Conservation (phyloP, 2,329 filamentous ascomycete genomes). For the Epichloe festucae region DNA sequence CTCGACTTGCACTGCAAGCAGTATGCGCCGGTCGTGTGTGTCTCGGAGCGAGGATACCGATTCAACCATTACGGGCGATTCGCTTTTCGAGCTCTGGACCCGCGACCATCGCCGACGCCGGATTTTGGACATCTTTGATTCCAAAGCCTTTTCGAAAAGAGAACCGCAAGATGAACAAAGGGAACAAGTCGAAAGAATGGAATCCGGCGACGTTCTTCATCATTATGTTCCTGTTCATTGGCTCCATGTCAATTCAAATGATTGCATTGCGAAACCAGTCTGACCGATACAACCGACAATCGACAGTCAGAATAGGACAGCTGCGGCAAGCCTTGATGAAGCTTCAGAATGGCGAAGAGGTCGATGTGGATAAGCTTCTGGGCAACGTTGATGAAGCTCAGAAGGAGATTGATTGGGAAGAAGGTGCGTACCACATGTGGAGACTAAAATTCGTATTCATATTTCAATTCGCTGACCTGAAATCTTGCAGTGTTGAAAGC, state of each 20-base stretch:
- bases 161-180: slow-evolving; percentile 24
- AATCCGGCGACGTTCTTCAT: slow-evolving; percentile 78
- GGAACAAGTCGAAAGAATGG: slow-evolving; percentile 47
- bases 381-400: slow-evolving; percentile 59
- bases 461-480: slow-evolving; percentile 7
- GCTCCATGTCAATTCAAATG: slow-evolving; percentile 91
- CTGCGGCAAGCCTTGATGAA: slow-evolving; percentile 63
- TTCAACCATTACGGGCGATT: neutral
- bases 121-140: slow-evolving; percentile 58
- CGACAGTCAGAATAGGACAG: slow-evolving; percentile 65
- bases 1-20: neutral
- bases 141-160: slow-evolving; percentile 50
- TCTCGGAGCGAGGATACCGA: neutral
- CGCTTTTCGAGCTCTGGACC: slow-evolving; percentile 25
- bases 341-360: slow-evolving; percentile 58
- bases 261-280: slow-evolving; percentile 68
- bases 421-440: slow-evolving; percentile 41
- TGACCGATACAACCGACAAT: slow-evolving; percentile 56
- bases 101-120: slow-evolving; percentile 40
- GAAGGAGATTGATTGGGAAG: slow-evolving; percentile 77
- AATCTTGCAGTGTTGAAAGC: slow-evolving; percentile 44
- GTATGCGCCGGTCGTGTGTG: neutral
- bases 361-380: slow-evolving; percentile 72
- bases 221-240: slow-evolving; percentile 72
- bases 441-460: neutral